Base-by-base conservation (phyloP, 2,329 filamentous ascomycete species). In the Curvularia sp. region DNA sequence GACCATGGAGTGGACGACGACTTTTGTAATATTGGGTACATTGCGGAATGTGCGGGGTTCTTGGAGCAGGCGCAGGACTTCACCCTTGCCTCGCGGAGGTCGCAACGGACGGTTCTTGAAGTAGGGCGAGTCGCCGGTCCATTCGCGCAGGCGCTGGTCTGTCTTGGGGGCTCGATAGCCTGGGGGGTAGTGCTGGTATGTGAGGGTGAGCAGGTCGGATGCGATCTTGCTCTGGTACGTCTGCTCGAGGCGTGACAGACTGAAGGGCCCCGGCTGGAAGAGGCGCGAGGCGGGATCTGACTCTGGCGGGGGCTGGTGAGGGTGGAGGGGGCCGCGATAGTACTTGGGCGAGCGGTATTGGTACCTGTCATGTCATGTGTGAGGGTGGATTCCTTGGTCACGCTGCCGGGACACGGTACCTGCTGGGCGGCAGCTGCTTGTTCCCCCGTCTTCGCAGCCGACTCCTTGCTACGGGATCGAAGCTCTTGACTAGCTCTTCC, bases 321-420 rank as follows among this genome's bases (percentile, higher is more conserved):
- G 95, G 76, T 98, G 93, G 24, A 98, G 84, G 64, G 93, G 93
- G 56, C 95, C 95, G 72, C 94, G 91, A 78, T 97, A 89, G 85
- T 93, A 99, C 81, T 94, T 95, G 63, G 95, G 95, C 50, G 94
- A 89, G 65, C 93, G 92, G 79, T 90, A 98, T 79, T 96, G 91
- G 81, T 98, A 99, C 84, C 94, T 96, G 62, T 3, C 18, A 13
- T 96, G 62, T 3, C 18, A 13, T 20, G 33, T 50, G 44, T 67
- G 48, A 59, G 54, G 24, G 5, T 5, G 31, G 20, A 28, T 20
- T 22, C 22, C 8, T 24, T 44, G 28, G 13, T 26, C 24, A 5
- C 47, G 42, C 5, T 30, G 22, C 47, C 49, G 43, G 52, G 13
- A 2, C n/a, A 0, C 12, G 61, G 28, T 75, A 86, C 84, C 84